A percentile compares a stretch with the other conserved stretches of the same genome.
phyloP scores from a whole-genome alignment of 116 monocot species.

The Papilionanthe hybrid region DNA sequence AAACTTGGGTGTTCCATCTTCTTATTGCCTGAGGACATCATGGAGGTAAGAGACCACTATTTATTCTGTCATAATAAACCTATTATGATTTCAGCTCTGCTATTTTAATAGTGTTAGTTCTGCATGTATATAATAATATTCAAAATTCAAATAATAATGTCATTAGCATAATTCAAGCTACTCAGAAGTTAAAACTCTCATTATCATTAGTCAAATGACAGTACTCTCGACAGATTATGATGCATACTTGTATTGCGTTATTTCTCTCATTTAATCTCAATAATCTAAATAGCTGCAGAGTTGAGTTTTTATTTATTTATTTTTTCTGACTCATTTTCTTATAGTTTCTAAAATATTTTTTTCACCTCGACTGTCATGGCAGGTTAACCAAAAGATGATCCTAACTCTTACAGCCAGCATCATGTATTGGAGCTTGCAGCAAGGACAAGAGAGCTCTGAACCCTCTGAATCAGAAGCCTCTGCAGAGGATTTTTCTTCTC shows the following conservation, averaged over 20 bases:
- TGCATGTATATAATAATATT: neutral
- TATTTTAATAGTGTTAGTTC: neutral
- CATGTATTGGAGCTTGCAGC: conserved; percentile 86
- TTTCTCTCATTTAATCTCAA: neutral
- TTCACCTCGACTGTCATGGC: conserved; percentile 9
- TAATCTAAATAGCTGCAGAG: neutral
- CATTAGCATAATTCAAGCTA: neutral
- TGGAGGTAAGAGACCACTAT: conserved; percentile 56
- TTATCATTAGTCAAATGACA: neutral
- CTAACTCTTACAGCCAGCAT: conserved; percentile 79
- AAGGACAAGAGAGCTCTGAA: conserved; percentile 24
- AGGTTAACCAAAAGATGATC: conserved; percentile 98
- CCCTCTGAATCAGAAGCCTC: conserved; percentile 19
- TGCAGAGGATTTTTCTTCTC: conserved; percentile 22
- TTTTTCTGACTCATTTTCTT: neutral
- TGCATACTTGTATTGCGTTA: neutral
- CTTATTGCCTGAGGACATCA: conserved; percentile 92
- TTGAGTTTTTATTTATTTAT: neutral
- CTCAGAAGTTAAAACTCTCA: too few relatives aligned
- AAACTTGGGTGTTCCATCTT: conserved; percentile 92
- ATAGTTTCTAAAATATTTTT: neutral
- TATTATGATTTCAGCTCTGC: neutral
- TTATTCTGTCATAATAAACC: neutral
- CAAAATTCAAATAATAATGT: neutral
- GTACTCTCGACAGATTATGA: neutral